Evolutionary conservation across 2,329 filamentous ascomycete genomes (phyloP).

Genomic region (Phialophora expanda): DNA sequence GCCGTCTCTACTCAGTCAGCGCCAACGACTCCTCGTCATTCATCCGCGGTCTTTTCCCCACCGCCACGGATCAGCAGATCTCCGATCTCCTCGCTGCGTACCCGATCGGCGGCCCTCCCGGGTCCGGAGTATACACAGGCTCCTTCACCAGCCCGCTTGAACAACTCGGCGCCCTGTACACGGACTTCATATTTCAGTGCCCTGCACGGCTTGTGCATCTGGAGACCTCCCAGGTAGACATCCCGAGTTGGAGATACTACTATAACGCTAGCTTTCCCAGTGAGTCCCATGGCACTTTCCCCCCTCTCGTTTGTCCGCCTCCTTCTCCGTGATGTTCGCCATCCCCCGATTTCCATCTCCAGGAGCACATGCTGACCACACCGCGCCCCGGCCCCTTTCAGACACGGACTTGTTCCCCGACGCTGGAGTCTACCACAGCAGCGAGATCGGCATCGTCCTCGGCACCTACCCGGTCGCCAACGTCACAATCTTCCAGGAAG

Average conservation of each 20-base stretch:
- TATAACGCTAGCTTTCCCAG: conserved; percentile 43
- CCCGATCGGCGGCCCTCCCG: conserved; percentile 8
- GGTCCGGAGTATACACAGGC: conserved; percentile 9
- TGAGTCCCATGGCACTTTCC: conserved; percentile 17
- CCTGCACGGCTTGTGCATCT: conserved; percentile 32
- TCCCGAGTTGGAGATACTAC: conserved; percentile 42
- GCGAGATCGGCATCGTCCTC: conserved; percentile 44
- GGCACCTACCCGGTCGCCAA: conserved; percentile 40
- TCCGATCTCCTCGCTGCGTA: conserved; percentile 24
- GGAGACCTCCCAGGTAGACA: conserved; percentile 28
- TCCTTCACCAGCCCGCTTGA: conserved; percentile 5
- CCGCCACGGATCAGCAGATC: conserved; percentile 23
- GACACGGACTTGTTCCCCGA: conserved; percentile 32
- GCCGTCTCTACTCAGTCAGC: conserved; percentile 35
- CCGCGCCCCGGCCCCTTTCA: neutral
- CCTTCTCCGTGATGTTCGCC: neutral
- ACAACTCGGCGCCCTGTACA: conserved; percentile 20
- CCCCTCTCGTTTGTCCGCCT: neutral
- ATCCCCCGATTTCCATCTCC: too few species aligned
- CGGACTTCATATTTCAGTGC: conserved; percentile 25
- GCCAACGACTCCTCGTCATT: conserved; percentile 16
- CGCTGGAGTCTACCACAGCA: conserved; percentile 44
- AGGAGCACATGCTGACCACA: neutral
- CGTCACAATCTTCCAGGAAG: conserved; percentile 35
- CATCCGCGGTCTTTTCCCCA: conserved; percentile 16